phyloP scores from a whole-genome alignment of 352 stramenopile genomes.

The Phytophthora quininea region DNA sequence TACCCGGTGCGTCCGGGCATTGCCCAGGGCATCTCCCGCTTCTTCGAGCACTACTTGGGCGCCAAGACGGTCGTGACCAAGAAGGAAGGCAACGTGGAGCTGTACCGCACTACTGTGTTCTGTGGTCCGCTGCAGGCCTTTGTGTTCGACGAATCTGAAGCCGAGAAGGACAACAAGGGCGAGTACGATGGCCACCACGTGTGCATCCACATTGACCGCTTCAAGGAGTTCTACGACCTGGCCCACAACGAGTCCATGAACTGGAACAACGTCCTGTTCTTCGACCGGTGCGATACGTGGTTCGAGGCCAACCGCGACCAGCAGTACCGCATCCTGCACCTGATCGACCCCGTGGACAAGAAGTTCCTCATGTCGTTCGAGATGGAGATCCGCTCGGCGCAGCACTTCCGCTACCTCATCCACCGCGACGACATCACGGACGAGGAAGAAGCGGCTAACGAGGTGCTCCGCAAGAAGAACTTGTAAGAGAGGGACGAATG shows the following conservation, averaged over 20 bases:
- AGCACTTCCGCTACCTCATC: slow-evolving; percentile 75
- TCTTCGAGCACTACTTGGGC: slow-evolving; percentile 73
- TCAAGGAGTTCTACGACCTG: slow-evolving; percentile 69
- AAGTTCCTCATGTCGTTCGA: slow-evolving; percentile 72
- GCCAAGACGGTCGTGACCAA: slow-evolving; percentile 56
- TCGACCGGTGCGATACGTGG: slow-evolving; percentile 76
- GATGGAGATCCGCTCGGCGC: slow-evolving; percentile 71
- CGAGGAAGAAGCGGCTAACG: slow-evolving; percentile 59
- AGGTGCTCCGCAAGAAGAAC: slow-evolving; percentile 64
- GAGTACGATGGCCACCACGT: slow-evolving; percentile 81
- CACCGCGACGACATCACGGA: slow-evolving; percentile 58
- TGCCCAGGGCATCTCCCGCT: slow-evolving; percentile 61
- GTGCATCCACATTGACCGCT: slow-evolving; percentile 77
- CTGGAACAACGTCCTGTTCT: slow-evolving; percentile 79
- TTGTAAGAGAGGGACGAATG: too few species aligned
- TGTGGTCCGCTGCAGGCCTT: slow-evolving; percentile 66
- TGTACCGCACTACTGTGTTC: slow-evolving; percentile 52
- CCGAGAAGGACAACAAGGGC: slow-evolving; percentile 55
- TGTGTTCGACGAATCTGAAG: slow-evolving; percentile 66
- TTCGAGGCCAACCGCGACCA: slow-evolving; percentile 65
- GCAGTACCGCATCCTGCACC: slow-evolving; percentile 75
- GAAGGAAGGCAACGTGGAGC: slow-evolving; percentile 41
- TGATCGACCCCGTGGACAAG: slow-evolving; percentile 68
- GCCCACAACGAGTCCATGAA: slow-evolving; percentile 63
- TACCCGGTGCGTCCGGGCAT: slow-evolving; percentile 66